phyloP scores from a whole-genome alignment of 192 early-diverging fungal genomes.

The Coemansia pectinata region DNA sequence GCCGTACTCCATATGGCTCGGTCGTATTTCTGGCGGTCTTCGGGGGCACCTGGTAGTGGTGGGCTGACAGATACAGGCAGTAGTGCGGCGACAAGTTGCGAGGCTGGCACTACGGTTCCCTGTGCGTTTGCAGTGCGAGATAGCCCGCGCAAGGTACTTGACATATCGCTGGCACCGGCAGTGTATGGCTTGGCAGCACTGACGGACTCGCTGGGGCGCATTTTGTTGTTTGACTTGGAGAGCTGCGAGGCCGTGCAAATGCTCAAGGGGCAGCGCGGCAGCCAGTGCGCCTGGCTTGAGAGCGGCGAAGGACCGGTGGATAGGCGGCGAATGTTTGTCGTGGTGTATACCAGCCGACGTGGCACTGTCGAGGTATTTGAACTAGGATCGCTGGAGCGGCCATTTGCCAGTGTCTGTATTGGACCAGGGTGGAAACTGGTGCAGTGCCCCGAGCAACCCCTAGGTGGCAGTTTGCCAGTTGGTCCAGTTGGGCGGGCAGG shows the following conservation, averaged over 20 bases:
- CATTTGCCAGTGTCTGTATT: slow-evolving; percentile 27
- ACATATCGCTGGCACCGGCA: slow-evolving; percentile 39
- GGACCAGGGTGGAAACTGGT: slow-evolving; percentile 39
- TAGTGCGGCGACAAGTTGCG: not conserved
- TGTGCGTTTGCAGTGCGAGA: slow-evolving; percentile 42
- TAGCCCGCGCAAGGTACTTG: slow-evolving; percentile 37
- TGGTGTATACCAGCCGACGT: slow-evolving; percentile 29
- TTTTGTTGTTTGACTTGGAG: slow-evolving; percentile 39
- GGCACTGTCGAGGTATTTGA: slow-evolving; percentile 38
- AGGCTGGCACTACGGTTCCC: slow-evolving; percentile 25
- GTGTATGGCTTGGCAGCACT: slow-evolving; percentile 34
- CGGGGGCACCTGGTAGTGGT: not conserved
- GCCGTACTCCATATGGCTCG: slow-evolving; percentile 42
- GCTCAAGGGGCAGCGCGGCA: slow-evolving; percentile 50
- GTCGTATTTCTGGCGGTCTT: slow-evolving; percentile 40
- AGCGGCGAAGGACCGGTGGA: not conserved
- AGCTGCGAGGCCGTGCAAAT: slow-evolving; percentile 42
- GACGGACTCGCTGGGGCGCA: slow-evolving; percentile 41
- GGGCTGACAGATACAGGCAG: not conserved
- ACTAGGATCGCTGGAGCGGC: slow-evolving; percentile 24
- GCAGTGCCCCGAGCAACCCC: slow-evolving; percentile 48
- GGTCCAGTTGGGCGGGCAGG: slow-evolving; percentile 18
- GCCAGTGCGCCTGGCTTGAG: slow-evolving; percentile 52
- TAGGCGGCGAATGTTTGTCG: slow-evolving; percentile 23
- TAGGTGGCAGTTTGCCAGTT: slow-evolving; percentile 43